Conservation (phyloP, 2,329 filamentous ascomycete species). For the Penicillium sp. region DNA sequence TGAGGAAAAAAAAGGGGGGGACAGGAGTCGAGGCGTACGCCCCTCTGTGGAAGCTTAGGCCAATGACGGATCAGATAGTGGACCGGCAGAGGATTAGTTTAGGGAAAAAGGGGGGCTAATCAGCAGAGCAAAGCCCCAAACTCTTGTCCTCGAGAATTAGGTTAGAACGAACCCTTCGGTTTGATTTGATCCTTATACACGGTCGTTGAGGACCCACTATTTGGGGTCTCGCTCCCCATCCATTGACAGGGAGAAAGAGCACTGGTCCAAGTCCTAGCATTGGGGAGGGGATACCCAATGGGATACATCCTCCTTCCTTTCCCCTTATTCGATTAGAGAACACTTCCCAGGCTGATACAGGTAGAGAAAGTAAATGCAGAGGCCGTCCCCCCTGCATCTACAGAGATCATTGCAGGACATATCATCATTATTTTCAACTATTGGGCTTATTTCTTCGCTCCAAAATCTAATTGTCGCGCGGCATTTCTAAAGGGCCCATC, state of each 20-base stretch:
- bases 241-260: too few species aligned
- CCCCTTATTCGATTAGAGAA: too few species aligned
- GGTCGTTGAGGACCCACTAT: too few species aligned
- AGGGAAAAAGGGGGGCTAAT: slow-evolving; percentile 5
- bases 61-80: slow-evolving; percentile 2
- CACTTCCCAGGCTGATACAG: neutral
- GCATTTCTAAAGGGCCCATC: slow-evolving; percentile 68
- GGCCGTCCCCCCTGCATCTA: neutral
- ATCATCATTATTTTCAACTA: slow-evolving; percentile 9
- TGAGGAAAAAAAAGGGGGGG: neutral
- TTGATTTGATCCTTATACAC: too few species aligned
- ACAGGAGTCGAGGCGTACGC: neutral
- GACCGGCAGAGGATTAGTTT: neutral
- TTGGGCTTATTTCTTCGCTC: slow-evolving; percentile 35
- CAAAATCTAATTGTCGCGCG: slow-evolving; percentile 80
- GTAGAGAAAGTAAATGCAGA: neutral
- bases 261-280: too few species aligned
- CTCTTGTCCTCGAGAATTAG: neutral
- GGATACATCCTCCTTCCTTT: too few species aligned
- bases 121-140: neutral
- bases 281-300: neutral
- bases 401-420: too few species aligned
- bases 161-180: too few species aligned
- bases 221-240: too few species aligned
- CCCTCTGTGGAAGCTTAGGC: slow-evolving; percentile 6